A percentile compares a stretch with the other conserved stretches of the same genome.
Evolutionary conservation across 1,139 yeast species (phyloP).

Genomic region (Oligophagozyma castellii): DNA sequence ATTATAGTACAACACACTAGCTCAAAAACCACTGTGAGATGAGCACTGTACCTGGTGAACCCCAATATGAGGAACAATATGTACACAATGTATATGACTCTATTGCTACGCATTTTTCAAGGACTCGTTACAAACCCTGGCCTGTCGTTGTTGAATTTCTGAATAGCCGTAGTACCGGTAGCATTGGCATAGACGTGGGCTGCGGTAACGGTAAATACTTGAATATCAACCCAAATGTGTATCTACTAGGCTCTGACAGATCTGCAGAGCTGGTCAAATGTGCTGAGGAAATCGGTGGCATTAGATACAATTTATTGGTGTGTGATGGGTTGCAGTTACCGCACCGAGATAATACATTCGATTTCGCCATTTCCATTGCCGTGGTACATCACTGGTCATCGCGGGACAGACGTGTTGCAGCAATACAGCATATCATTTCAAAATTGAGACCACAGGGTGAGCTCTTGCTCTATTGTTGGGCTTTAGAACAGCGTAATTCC

Average conservation of each 20-base stretch:
- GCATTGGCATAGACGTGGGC: slow-evolving; percentile 64
- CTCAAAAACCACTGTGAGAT: too few species aligned
- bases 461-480: slow-evolving; percentile 88
- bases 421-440: slow-evolving; percentile 52
- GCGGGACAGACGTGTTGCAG: slow-evolving; percentile 58
- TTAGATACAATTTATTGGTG: slow-evolving; percentile 37
- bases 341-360: slow-evolving; percentile 45
- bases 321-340: slow-evolving; percentile 73
- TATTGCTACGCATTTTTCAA: slow-evolving; percentile 85
- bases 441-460: slow-evolving; percentile 48
- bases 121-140: slow-evolving; percentile 94
- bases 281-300: slow-evolving; percentile 37
- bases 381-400: slow-evolving; percentile 95
- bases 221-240: slow-evolving; percentile 51
- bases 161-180: slow-evolving; percentile 27
- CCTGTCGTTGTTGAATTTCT: slow-evolving; percentile 78
- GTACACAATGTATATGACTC: slow-evolving; percentile 88
- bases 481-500: slow-evolving; percentile 77
- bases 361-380: slow-evolving; percentile 90
- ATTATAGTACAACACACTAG: too few species aligned
- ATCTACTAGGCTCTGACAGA: slow-evolving; percentile 68
- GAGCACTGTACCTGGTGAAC: too few species aligned
- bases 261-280: slow-evolving; percentile 66
- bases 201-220: slow-evolving; percentile 95
- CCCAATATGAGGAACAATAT: too few species aligned